Evolutionary conservation across 352 stramenopile species (phyloP), one percentile per base, ranked within the genome.

Genomic region (Blastocystis sp.): DNA sequence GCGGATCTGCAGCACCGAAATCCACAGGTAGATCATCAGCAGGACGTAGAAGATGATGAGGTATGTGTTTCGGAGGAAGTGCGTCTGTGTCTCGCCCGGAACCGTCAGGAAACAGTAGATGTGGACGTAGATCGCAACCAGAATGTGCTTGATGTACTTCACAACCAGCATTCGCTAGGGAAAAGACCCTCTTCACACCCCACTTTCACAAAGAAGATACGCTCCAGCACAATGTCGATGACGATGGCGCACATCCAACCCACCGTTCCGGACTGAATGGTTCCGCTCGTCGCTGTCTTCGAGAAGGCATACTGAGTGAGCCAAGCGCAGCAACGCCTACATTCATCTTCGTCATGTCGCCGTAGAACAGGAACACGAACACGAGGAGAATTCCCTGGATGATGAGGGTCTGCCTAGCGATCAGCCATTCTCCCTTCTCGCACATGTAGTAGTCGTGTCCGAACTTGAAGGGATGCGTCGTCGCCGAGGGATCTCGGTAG

Each of bases 11-110:
- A 85, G 75, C 8, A 85, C 75, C 8, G 36, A 73, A 6, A 85
- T 24, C 42, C 36, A 75, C 8, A 85, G 34, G 40, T 76, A 85
- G 6, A 72, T 56, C 42, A 85, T 24, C 36, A 56, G 56, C 2
- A 85, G n/a, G 21, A 81, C 27, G n/a, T 81, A 81, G 69, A 81
- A 81, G 69, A 81, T 49, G 69, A 81, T 42, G 40, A 81, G 69
- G 42, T 61, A 61, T 4, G 18, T n/a, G 40, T 81, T 81, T 0
- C 24, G 32, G 21, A 81, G 69, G 69, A 81, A 81, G 46, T 81
- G 69, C 11, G 69, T 81, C 53, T 81, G 69, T 29, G 69, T 81
- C 21, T 64, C 4, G 16, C 27, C 42, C 2, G 69, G 69, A 16
- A 81, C 44, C n/a, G 42, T 64, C 8, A 81, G 38, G 51, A 81